Evolutionary conservation across 768 basidiomycete species (phyloP).

Genomic region (Kwoniella newhampshirensis): DNA sequence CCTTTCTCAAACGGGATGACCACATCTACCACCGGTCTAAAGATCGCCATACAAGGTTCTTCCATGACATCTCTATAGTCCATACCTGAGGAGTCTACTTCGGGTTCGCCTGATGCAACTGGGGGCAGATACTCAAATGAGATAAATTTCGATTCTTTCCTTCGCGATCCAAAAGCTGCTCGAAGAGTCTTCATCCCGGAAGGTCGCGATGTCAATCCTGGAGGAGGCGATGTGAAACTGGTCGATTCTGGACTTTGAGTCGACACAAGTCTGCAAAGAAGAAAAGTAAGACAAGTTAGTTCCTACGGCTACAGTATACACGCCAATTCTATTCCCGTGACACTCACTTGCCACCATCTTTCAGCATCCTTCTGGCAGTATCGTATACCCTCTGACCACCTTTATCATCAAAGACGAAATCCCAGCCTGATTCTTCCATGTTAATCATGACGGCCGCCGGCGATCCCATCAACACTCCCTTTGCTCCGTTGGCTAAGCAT

Average conservation of each 20-base stretch:
- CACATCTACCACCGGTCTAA: constrained; percentile 32
- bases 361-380: constrained; percentile 63
- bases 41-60: constrained; percentile 38
- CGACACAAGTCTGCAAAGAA: constrained; percentile 61
- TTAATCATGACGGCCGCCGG: constrained; percentile 62
- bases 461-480: constrained; percentile 69
- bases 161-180: constrained; percentile 38
- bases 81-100: constrained; percentile 48
- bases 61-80: constrained; percentile 50
- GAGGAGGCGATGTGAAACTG: constrained; percentile 11
- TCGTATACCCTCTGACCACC: constrained; percentile 80
- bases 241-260: constrained; percentile 24
- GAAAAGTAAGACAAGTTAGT: background rate
- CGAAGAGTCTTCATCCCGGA: constrained; percentile 41
- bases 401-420: constrained; percentile 77
- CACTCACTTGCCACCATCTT: constrained; percentile 56
- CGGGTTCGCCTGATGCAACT: constrained; percentile 42
- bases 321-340: background rate
- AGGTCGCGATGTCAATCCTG: constrained; percentile 22
- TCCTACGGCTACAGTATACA: background rate
- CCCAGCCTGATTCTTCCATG: constrained; percentile 60
- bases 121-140: constrained; percentile 39
- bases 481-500: constrained; percentile 69
- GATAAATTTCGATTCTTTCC: constrained; percentile 47
- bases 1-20: constrained; percentile 46